phyloP scores from a whole-genome alignment of 805 yeast species.

The Nakazawaea ishiwadae region DNA sequence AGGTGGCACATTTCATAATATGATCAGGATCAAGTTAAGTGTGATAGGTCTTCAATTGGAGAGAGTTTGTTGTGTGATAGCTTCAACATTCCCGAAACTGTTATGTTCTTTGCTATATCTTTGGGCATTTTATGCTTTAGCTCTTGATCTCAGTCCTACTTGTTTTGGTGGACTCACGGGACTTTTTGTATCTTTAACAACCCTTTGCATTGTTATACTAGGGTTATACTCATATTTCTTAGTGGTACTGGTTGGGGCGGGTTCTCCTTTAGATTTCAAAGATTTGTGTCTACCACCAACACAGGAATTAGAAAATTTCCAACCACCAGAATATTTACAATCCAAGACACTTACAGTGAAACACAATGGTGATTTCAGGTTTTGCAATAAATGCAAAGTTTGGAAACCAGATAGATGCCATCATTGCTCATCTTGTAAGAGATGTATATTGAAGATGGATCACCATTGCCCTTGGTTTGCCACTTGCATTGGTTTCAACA shows the following conservation, averaged over 20 bases:
- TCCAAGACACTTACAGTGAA: slow-evolving; percentile 40
- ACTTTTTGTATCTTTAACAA: slow-evolving; percentile 19
- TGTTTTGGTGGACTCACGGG: slow-evolving; percentile 17
- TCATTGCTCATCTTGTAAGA: slow-evolving; percentile 47
- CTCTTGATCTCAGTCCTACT: slow-evolving; percentile 24
- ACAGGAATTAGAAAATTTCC: slow-evolving; percentile 13
- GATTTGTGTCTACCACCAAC: slow-evolving; percentile 29
- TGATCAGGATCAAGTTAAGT: slow-evolving; percentile 2
- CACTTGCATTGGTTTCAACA: slow-evolving; percentile 75
- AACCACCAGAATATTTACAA: slow-evolving; percentile 38
- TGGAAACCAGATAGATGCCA: slow-evolving; percentile 62
- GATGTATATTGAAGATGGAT: slow-evolving; percentile 36
- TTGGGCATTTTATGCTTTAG: slow-evolving; percentile 44
- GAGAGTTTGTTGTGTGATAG: slow-evolving; percentile 28
- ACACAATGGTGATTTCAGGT: slow-evolving; percentile 61
- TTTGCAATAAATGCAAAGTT: slow-evolving; percentile 44
- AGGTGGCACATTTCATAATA: neutral
- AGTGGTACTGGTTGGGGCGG: slow-evolving; percentile 54
- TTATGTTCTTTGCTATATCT: slow-evolving; percentile 36
- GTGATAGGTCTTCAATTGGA: slow-evolving; percentile 17
- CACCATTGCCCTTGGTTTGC: slow-evolving; percentile 90
- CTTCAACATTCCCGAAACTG: slow-evolving; percentile 44
- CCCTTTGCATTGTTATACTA: slow-evolving; percentile 27
- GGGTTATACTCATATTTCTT: slow-evolving; percentile 47
- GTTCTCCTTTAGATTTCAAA: slow-evolving; percentile 58